Conservation (phyloP, 768 basidiomycete genomes). For the Gelatoporia subvermispora region DNA sequence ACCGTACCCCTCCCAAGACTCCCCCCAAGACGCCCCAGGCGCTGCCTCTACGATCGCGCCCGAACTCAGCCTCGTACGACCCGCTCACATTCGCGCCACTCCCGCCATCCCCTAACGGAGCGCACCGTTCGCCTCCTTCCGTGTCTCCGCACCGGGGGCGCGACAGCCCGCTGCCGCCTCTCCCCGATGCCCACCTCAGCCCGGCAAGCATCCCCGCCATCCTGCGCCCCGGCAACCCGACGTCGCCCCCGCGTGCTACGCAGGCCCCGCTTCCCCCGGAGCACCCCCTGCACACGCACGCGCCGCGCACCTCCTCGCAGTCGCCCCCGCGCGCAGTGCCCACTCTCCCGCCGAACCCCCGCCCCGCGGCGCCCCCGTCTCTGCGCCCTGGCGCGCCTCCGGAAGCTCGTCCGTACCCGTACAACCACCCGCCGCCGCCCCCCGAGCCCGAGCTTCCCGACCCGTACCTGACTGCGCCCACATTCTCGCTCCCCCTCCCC, state of each 20-base stretch:
- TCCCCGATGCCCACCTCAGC: slow-evolving; percentile 26
- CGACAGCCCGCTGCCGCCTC: slow-evolving; percentile 31
- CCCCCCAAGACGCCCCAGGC: neutral
- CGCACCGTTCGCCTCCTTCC: too few relatives aligned
- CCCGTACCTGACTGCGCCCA: slow-evolving; percentile 8
- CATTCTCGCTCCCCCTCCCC: slow-evolving; percentile 51
- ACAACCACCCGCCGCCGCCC: slow-evolving; percentile 13
- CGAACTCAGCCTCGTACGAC: too few relatives aligned
- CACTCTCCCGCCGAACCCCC: slow-evolving; percentile 7
- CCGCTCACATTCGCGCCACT: too few relatives aligned
- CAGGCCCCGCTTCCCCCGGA: slow-evolving; percentile 12
- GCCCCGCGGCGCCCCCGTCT: slow-evolving; percentile 6
- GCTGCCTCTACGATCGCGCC: too few relatives aligned
- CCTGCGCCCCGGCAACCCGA: slow-evolving; percentile 35
- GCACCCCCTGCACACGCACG: slow-evolving; percentile 5
- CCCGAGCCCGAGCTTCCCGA: slow-evolving; percentile 2
- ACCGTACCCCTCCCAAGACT: neutral
- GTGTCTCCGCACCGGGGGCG: neutral
- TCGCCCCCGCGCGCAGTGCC: slow-evolving; percentile 9
- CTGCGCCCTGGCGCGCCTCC: slow-evolving; percentile 2
- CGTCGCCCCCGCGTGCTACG: neutral
- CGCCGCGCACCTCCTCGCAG: slow-evolving; percentile 3
- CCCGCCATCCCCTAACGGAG: too few relatives aligned
- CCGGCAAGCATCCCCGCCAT: slow-evolving; percentile 30
- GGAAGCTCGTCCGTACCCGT: slow-evolving; percentile 1